Conservation (phyloP, 2,329 filamentous ascomycete species). For the Aspergillus viridinutans region DNA sequence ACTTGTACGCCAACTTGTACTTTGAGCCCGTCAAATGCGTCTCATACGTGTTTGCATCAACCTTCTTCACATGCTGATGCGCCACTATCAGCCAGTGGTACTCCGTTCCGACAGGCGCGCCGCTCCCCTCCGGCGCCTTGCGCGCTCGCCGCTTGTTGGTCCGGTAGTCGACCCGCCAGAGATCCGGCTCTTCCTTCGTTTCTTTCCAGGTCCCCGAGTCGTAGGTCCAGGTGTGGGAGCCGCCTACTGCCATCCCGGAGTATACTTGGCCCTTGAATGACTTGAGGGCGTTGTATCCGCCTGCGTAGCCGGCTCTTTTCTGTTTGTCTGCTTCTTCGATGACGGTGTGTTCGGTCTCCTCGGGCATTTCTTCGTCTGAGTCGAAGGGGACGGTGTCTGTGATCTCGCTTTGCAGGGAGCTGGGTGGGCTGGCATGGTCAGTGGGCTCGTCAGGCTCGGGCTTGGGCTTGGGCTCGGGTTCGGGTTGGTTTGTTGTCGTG, state of each 20-base stretch:
- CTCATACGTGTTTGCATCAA: constrained; percentile 36
- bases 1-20: constrained; percentile 35
- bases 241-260: constrained; percentile 36
- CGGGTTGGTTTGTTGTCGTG: neutral
- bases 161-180: constrained; percentile 31
- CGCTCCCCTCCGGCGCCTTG: constrained; percentile 31
- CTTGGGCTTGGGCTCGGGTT: neutral
- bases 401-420: neutral
- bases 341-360: constrained; percentile 10
- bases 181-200: constrained; percentile 33
- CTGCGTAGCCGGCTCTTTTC: constrained; percentile 1
- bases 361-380: constrained; percentile 20
- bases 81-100: constrained; percentile 34
- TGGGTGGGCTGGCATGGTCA: neutral
- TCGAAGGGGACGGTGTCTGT: constrained; percentile 10
- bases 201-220: constrained; percentile 33
- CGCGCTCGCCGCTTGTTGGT: constrained; percentile 28
- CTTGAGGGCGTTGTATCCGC: constrained; percentile 32
- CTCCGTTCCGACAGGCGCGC: constrained; percentile 32
- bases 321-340: neutral
- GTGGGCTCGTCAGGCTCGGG: neutral
- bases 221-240: constrained; percentile 36
- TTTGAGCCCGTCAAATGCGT: constrained; percentile 31
- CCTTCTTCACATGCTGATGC: constrained; percentile 34
- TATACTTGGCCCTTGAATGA: constrained; percentile 32